Percentiles rank a stretch among this genome's conserved stretches.
Conservation (phyloP, 2,329 filamentous ascomycete genomes). For the Penicillium sclerotiorum region DNA sequence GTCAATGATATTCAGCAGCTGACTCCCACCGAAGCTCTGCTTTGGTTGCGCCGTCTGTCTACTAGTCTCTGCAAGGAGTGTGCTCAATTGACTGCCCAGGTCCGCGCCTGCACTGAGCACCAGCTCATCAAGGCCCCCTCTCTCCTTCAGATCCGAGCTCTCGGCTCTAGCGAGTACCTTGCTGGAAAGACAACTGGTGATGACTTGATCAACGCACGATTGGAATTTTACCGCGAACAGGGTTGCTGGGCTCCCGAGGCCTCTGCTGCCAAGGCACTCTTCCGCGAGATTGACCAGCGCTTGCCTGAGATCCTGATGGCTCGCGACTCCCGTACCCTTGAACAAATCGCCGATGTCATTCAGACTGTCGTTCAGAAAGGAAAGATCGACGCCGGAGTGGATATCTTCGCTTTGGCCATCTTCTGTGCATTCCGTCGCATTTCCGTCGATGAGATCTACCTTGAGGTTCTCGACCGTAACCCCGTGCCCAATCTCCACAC, state of each 20-base stretch:
- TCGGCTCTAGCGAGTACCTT: constrained; percentile 4
- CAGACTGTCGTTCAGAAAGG: constrained; percentile 2
- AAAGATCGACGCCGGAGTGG: constrained; percentile 2
- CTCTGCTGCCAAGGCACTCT: background rate
- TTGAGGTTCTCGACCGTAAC: constrained; percentile 5
- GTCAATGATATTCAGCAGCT: constrained; percentile 3
- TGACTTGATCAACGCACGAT: background rate
- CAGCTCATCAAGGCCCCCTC: constrained; percentile 4
- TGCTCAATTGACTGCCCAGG: background rate
- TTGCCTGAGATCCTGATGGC: constrained; percentile 1
- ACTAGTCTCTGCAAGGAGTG: constrained; percentile 3
- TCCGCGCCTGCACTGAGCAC: constrained; percentile 4
- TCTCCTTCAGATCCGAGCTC: constrained; percentile 4
- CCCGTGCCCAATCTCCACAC: constrained; percentile 3
- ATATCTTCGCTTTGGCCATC: background rate
- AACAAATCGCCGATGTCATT: background rate
- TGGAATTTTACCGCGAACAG: constrained; percentile 1
- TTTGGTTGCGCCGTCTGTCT: constrained; percentile 6
- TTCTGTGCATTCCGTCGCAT: constrained; percentile 7
- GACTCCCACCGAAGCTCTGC: constrained; percentile 1
- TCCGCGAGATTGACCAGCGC: constrained; percentile 1
- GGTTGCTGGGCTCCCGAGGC: constrained; percentile 5
- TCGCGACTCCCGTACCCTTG: constrained; percentile 1
- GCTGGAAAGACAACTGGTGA: background rate
- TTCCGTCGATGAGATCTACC: constrained; percentile 3